phyloP scores from a whole-genome alignment of 2,329 filamentous ascomycete genomes.

The Chrysosporium queenslandicum region DNA sequence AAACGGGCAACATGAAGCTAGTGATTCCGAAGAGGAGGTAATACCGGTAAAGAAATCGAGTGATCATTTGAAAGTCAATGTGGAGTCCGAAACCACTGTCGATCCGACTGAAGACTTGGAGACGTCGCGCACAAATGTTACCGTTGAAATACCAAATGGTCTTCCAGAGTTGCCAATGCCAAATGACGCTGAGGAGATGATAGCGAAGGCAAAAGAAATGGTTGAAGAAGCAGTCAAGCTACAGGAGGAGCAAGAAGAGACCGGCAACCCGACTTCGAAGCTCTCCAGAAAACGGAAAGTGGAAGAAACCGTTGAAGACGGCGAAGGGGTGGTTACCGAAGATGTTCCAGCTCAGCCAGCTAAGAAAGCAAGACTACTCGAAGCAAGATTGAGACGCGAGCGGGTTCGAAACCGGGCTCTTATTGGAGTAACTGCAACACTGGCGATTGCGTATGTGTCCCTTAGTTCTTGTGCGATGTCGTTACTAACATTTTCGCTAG shows the following conservation, averaged over 20 bases:
- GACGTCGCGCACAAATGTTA: conserved; percentile 61
- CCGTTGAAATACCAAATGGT: conserved; percentile 62
- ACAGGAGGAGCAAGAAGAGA: conserved; percentile 33
- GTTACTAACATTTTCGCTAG: conserved; percentile 21
- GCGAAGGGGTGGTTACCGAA: conserved; percentile 29
- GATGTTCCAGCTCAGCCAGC: conserved; percentile 38
- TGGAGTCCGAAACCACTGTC: conserved; percentile 54
- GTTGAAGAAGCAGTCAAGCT: conserved; percentile 57
- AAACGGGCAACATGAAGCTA: conserved; percentile 26
- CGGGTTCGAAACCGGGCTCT: conserved; percentile 77
- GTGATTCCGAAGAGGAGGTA: conserved; percentile 8
- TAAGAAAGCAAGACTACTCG: conserved; percentile 62
- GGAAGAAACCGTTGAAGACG: conserved; percentile 49
- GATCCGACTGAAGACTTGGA: conserved; percentile 47
- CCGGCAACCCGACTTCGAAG: conserved; percentile 20
- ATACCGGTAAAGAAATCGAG: conserved; percentile 13
- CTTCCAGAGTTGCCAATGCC: conserved; percentile 59
- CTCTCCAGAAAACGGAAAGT: conserved; percentile 60
- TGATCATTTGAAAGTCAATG: conserved; percentile 55
- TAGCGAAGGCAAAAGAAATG: conserved; percentile 79
- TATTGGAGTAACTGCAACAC: conserved; percentile 73
- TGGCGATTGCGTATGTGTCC: conserved; percentile 78
- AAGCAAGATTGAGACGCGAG: conserved; percentile 73
- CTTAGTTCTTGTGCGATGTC: neutral
- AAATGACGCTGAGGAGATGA: conserved; percentile 71